Evolutionary conservation across 306 rosid genomes (phyloP).

Genomic region (Fagus crenata): DNA sequence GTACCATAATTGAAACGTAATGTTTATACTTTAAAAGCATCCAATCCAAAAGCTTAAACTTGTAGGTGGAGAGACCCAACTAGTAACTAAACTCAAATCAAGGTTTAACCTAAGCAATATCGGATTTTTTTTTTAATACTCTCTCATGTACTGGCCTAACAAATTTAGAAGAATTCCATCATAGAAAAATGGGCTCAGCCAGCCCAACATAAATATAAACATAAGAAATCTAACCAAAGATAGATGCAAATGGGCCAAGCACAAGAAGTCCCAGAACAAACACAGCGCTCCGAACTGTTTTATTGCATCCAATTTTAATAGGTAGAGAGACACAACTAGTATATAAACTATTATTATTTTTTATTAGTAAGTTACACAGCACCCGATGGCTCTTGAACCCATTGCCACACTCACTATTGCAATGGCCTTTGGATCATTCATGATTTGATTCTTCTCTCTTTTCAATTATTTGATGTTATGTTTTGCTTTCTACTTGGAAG

Average conservation of each 20-base stretch:
- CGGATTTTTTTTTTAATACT: not conserved
- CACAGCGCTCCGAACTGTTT: not conserved
- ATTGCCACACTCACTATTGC: no score
- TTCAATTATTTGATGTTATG: no score
- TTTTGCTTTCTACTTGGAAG: no score
- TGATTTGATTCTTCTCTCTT: no score
- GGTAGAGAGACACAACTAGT: not conserved
- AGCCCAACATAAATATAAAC: not conserved
- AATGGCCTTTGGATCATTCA: no score
- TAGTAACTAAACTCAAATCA: not conserved
- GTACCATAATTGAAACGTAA: not conserved
- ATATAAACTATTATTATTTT: not conserved
- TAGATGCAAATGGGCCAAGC: not conserved
- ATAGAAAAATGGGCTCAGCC: not conserved
- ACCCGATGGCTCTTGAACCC: no score
- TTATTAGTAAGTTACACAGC: no score
- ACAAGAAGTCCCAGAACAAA: not conserved
- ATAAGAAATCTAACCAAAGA: not conserved
- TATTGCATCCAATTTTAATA: not conserved
- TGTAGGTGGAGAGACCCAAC: not conserved
- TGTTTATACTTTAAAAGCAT: not conserved
- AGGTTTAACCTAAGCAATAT: not conserved
- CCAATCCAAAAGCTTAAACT: not conserved
- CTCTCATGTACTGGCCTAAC: not conserved
- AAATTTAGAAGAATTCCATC: not conserved